Evolutionary conservation across 129 eudicot genomes (phyloP).

Genomic region (Artemisia argyi): DNA sequence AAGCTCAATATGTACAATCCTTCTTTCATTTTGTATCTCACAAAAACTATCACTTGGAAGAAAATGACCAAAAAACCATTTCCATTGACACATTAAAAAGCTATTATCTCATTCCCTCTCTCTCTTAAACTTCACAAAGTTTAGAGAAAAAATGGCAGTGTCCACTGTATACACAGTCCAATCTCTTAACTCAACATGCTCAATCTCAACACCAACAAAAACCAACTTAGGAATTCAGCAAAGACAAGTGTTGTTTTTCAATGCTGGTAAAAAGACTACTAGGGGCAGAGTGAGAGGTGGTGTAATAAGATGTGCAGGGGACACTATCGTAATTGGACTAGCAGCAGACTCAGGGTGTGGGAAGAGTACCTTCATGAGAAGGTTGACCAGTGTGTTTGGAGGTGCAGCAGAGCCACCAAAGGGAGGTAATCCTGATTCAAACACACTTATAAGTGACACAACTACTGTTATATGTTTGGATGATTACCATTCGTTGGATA

Average conservation of each 20-base stretch:
- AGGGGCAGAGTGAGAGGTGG: conserved; percentile 31
- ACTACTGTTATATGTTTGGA: conserved; percentile 93
- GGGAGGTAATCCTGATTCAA: conserved; percentile 97
- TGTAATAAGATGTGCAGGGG: conserved; percentile 59
- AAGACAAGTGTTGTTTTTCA: conserved; percentile 63
- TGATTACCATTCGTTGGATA: conserved; percentile 90
- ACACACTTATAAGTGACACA: conserved; percentile 88
- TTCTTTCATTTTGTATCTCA: conserved; percentile 43
- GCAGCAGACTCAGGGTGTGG: conserved; percentile 99
- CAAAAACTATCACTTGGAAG: conserved; percentile 34
- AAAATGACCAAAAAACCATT: conserved; percentile 31
- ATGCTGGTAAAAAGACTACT: conserved; percentile 25
- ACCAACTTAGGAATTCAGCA: conserved; percentile 65
- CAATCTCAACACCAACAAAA: conserved; percentile 75
- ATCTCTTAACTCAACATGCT: conserved; percentile 63
- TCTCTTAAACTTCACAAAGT: conserved; percentile 11
- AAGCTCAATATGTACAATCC: conserved; percentile 23
- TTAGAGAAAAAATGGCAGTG: conserved; percentile 66
- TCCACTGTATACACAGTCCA: conserved; percentile 73
- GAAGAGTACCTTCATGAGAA: conserved; percentile 94
- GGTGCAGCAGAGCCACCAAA: conserved; percentile 96
- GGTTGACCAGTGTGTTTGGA: conserved; percentile 93
- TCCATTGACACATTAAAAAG: conserved; percentile 30
- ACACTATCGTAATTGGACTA: conserved; percentile 81
- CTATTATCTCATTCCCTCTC: conserved; percentile 27